Base-by-base conservation (phyloP, 768 basidiomycete species). In the Antrodiella citrinella region DNA sequence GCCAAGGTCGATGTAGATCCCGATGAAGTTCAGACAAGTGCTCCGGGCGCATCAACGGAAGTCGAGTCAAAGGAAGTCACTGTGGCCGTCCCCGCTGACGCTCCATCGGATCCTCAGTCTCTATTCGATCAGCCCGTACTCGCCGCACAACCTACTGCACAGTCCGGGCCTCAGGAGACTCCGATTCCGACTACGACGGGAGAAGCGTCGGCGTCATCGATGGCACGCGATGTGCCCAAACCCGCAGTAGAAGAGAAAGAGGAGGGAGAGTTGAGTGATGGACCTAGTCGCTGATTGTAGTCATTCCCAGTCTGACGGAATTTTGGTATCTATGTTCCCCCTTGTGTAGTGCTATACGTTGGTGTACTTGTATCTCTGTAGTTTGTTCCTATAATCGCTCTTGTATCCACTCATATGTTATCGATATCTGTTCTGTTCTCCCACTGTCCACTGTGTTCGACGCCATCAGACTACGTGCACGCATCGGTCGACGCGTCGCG, bases 221-320 rank as follows among this genome's bases (percentile, higher is more conserved):
- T n/a, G n/a, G 30, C 15, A 35, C 30, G 15, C 7, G 30, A 35
- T 15, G 7, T 7, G 30, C 30, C 7, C 7, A 35, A 35, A 35
- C 7, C 15, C 30, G 30, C 15, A 15, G 47, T 18, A 30, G 51
- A 49, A 4, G 54, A 56, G 42, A 56, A 56, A 21, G 54, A 56
- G 26, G 54, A 56, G 45, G 54, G 54, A n/a, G 54, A 56, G 41
- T 51, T 56, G 11, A 56, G 54, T 35, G 54, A 56, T 23, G 51
- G 49, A 30, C 24, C 30, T 35, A 15, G 7, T 7, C 30, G 15
- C 7, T 35, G 30, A 35, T 35, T 42, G 21, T 47, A n/a, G n/a
- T n/a, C n/a, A n/a, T n/a, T n/a, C n/a, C n/a, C n/a, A n/a, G n/a
- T n/a, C n/a, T n/a, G n/a, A n/a, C n/a, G n/a, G n/a, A n/a, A n/a